phyloP scores from a whole-genome alignment of 163 green algal genomes.

The Chlamydomonas reinhardtii region DNA sequence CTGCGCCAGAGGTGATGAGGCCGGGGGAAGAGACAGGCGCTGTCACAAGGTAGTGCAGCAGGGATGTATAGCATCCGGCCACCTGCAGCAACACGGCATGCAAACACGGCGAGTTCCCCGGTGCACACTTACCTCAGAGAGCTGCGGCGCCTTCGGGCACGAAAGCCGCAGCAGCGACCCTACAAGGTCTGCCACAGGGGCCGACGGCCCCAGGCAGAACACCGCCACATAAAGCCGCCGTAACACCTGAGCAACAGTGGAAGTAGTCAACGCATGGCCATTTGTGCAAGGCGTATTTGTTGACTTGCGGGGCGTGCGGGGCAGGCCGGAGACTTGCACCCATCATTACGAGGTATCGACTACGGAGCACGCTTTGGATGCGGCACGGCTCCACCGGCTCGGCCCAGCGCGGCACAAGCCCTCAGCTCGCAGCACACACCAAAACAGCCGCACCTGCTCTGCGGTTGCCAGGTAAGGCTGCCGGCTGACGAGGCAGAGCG shows the following conservation, averaged over 20 bases:
- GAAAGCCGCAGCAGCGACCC: slow-evolving; percentile 49
- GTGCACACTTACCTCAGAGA: no score
- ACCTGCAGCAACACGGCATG: no score
- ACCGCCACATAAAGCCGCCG: slow-evolving; percentile 39
- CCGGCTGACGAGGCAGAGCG: slow-evolving; percentile 59
- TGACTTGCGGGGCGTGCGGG: no score
- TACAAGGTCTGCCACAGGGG: slow-evolving; percentile 47
- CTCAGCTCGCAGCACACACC: background rate
- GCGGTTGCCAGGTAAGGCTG: slow-evolving; percentile 53
- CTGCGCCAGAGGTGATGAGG: background rate
- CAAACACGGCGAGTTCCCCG: no score
- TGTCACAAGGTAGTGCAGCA: no score
- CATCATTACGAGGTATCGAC: no score
- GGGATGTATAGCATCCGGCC: no score
- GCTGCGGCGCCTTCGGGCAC: background rate
- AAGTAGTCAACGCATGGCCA: background rate
- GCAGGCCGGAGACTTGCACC: no score
- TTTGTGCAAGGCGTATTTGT: no score
- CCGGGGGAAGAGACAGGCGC: no score
- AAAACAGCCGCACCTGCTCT: slow-evolving; percentile 49
- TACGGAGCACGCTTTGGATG: background rate
- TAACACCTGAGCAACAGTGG: slow-evolving; percentile 43
- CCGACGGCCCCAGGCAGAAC: slow-evolving; percentile 50
- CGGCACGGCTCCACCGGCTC: background rate
- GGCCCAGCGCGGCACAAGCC: no score